Evolutionary conservation across 1,284 basidiomycete species (phyloP).

Genomic region (Mycena sp.): DNA sequence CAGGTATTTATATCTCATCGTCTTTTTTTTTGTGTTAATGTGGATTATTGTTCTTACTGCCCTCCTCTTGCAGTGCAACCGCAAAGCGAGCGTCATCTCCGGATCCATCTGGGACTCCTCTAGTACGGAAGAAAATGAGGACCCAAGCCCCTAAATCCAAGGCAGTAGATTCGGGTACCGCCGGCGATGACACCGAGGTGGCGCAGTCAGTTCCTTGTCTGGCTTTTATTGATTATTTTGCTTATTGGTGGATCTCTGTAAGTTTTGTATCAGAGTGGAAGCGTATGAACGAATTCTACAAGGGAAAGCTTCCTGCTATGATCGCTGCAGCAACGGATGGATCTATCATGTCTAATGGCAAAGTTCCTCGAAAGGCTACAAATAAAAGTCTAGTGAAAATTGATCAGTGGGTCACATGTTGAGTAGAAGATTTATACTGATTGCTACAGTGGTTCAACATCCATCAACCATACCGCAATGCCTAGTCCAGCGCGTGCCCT

Average conservation of each 20-base stretch:
- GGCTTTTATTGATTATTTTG: not conserved
- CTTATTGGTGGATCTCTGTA: not conserved
- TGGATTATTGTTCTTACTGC: not conserved
- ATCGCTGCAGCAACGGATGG: not conserved
- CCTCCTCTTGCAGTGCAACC: not conserved
- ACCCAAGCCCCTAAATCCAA: not conserved
- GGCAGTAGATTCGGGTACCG: too few relatives aligned
- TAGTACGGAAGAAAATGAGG: not conserved
- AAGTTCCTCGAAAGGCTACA: not conserved
- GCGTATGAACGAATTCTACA: not conserved
- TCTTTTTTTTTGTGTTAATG: not conserved
- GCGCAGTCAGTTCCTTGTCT: too few relatives aligned
- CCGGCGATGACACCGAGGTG: too few relatives aligned
- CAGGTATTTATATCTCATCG: not conserved
- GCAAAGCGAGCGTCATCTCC: not conserved
- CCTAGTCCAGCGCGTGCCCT: too few relatives aligned
- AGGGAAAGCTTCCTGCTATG: not conserved
- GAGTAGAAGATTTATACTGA: too few relatives aligned
- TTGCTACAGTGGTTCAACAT: too few relatives aligned
- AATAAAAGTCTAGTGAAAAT: too few relatives aligned
- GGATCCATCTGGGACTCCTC: not conserved
- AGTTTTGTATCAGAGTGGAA: not conserved
- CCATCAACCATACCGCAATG: too few relatives aligned
- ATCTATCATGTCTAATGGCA: not conserved
- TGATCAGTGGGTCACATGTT: too few relatives aligned